Evolutionary conservation across 192 early-diverging fungal species (phyloP).

Genomic region (Entomortierella lignicola): DNA sequence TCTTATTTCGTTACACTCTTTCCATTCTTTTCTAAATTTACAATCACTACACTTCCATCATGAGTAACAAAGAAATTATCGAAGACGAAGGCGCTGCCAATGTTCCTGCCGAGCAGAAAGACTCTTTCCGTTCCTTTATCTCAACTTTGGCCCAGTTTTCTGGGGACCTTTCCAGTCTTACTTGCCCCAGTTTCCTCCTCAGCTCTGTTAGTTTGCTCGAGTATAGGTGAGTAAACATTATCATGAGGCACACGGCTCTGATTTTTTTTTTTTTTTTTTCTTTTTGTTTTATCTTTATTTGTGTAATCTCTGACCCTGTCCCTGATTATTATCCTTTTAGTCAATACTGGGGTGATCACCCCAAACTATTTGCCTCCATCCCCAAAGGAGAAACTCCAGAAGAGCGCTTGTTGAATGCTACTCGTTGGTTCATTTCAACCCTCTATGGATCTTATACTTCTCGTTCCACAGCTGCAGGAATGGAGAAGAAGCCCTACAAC

Average conservation of each 20-base stretch:
- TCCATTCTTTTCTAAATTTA: too few relatives aligned
- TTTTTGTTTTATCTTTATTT: not conserved
- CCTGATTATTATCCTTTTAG: conserved; percentile 23
- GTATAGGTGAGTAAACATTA: conserved; percentile 66
- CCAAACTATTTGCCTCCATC: conserved; percentile 74
- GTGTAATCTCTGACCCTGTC: too few relatives aligned
- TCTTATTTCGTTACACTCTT: too few relatives aligned
- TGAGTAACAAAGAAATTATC: conserved; percentile 36
- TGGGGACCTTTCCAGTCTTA: conserved; percentile 82
- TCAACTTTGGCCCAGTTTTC: conserved; percentile 81
- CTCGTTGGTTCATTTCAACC: conserved; percentile 84
- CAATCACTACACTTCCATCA: conserved; percentile 3
- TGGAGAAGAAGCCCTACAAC: conserved; percentile 86
- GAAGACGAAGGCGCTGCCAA: conserved; percentile 36
- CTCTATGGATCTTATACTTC: conserved; percentile 82
- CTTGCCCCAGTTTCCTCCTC: conserved; percentile 83
- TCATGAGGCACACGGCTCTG: not conserved
- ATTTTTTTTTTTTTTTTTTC: not conserved
- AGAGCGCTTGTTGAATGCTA: conserved; percentile 75
- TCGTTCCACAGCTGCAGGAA: conserved; percentile 74
- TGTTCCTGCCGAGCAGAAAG: conserved; percentile 70
- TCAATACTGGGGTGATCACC: conserved; percentile 70
- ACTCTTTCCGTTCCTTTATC: conserved; percentile 73
- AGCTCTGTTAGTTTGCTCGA: conserved; percentile 83
- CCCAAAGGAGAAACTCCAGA: conserved; percentile 65